Evolutionary conservation across 2,329 filamentous ascomycete genomes (phyloP), one percentile per base, ranked within the genome.

Genomic region (Trichoderma cornu-damae): DNA sequence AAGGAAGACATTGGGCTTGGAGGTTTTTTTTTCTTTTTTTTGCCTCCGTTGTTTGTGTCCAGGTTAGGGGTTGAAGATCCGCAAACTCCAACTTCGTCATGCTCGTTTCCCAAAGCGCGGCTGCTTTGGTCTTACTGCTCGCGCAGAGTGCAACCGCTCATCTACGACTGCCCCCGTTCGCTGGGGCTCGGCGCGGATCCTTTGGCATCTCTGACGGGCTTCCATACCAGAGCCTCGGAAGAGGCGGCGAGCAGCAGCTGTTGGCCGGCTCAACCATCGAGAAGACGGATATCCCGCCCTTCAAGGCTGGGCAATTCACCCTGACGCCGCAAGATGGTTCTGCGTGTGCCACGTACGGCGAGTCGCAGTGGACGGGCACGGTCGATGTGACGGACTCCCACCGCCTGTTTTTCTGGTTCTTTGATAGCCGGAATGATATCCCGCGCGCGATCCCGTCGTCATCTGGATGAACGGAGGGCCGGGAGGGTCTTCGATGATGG

Each of bases 401-500:
- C 1, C 53, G 60, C 11, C 61, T 66, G 1, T 68, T 66, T 54
- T 67, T 63, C 57, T 67, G 67, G 64, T 60, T 62, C 44, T 67
- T 69, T 42, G 62, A 66, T 14, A 64, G 64, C n/a, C 61, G 65
- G 26, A 59, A 61, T 22, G 61, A 63, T n/a, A n/a, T 6, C 62
- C 65, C 4, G 60, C 61, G 18, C 63, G 63, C 32, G 66, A 65
- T 35, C 66, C 61, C 44, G 64, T 82, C 59, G 77, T 77, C 7
- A 75, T 82, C 64, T 83, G 78, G 78, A 72, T 76, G 57, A 70
- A 72, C 60, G 61, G 63, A 12, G 63, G 63, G 4, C 63, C 62
- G 1, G 63, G 63, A 6, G 46, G 42, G 2, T 57, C 59, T 2
- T 63, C 63, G 2, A 60, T 61, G 51, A 35, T 50, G 2, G 62